A percentile compares a stretch with the other conserved stretches of the same genome.
Evolutionary conservation across 2,329 filamentous ascomycete genomes (phyloP).

Genomic region (Lasiodiplodia citricola): DNA sequence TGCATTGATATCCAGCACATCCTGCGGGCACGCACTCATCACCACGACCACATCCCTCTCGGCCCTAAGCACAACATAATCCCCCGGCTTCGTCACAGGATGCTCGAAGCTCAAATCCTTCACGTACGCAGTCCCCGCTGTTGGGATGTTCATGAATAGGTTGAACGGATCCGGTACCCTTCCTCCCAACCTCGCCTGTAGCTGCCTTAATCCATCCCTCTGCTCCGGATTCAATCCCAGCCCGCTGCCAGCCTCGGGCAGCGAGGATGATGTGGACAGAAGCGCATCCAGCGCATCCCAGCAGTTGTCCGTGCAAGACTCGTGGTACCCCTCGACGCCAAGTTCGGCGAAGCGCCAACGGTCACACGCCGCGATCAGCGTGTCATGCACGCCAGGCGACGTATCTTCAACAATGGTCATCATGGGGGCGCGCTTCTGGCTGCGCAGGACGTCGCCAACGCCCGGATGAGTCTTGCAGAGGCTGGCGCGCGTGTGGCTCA

Average conservation of each 20-base stretch:
- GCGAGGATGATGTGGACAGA: background rate
- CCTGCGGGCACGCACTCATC: constrained; percentile 46
- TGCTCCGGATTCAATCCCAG: constrained; percentile 50
- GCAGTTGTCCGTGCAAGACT: constrained; percentile 50
- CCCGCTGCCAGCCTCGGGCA: constrained; percentile 39
- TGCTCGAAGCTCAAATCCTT: constrained; percentile 5
- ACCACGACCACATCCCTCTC: constrained; percentile 45
- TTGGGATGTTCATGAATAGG: constrained; percentile 17
- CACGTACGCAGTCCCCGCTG: background rate
- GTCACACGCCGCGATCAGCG: constrained; percentile 55
- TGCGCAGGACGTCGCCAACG: constrained; percentile 43
- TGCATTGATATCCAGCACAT: constrained; percentile 30
- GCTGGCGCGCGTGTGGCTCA: constrained; percentile 51
- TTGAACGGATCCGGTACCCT: constrained; percentile 10
- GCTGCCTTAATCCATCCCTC: constrained; percentile 41
- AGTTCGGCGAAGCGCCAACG: constrained; percentile 50
- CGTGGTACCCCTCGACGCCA: constrained; percentile 50
- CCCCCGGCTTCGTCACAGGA: constrained; percentile 32
- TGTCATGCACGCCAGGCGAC: constrained; percentile 54
- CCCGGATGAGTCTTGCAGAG: constrained; percentile 43
- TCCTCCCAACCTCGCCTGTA: constrained; percentile 5
- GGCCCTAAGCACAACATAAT: constrained; percentile 41
- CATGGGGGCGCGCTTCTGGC: constrained; percentile 54
- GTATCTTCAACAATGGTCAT: constrained; percentile 52
- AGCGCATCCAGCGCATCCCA: constrained; percentile 16